These are phyloP conservation scores for Aspergillus oerlinghausenensis DNA, from an alignment of 2,329 filamentous ascomycete genomes.

Conservation along the genomic window DNA sequence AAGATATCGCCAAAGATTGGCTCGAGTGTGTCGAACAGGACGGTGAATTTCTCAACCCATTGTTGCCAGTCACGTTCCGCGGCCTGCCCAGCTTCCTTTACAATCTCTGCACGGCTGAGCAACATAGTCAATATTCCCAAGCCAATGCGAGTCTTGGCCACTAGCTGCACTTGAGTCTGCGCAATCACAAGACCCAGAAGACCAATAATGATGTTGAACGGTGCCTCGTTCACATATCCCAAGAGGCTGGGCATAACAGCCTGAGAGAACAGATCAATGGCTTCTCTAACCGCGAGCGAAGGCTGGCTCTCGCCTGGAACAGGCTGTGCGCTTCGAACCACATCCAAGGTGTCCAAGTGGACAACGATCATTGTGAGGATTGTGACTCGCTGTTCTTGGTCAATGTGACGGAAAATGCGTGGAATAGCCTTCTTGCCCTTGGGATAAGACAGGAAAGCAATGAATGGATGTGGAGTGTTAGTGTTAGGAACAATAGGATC, in stretches of 20 bases:
- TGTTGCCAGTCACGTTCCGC: conserved; percentile 71
- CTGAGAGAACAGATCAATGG: conserved; percentile 83
- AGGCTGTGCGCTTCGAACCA: conserved; percentile 76
- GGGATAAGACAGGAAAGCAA: conserved; percentile 86
- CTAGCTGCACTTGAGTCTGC: conserved; percentile 75
- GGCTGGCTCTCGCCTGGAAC: conserved; percentile 66
- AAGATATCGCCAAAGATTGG: conserved; percentile 80
- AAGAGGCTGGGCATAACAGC: conserved; percentile 88
- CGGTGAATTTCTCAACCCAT: conserved; percentile 79
- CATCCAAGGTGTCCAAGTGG: conserved; percentile 86
- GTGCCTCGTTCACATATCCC: conserved; percentile 84
- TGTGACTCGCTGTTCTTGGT: conserved; percentile 83
- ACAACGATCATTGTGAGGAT: conserved; percentile 94
- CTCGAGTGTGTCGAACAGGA: conserved; percentile 82
- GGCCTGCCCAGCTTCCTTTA: conserved; percentile 73
- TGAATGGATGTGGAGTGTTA: conserved; percentile 77
- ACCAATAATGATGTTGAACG: conserved; percentile 84
- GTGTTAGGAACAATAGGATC: conserved; percentile 77
- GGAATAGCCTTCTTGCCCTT: conserved; percentile 97
- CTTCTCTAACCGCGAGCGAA: conserved; percentile 77
- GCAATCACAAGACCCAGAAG: conserved; percentile 79
- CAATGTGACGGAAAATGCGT: conserved; percentile 89
- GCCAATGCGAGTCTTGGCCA: conserved; percentile 82
- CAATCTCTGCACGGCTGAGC: conserved; percentile 84
- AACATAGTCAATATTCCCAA: conserved; percentile 90